Conservation (phyloP, 2,329 filamentous ascomycete genomes). For the Microcera coccophila region DNA sequence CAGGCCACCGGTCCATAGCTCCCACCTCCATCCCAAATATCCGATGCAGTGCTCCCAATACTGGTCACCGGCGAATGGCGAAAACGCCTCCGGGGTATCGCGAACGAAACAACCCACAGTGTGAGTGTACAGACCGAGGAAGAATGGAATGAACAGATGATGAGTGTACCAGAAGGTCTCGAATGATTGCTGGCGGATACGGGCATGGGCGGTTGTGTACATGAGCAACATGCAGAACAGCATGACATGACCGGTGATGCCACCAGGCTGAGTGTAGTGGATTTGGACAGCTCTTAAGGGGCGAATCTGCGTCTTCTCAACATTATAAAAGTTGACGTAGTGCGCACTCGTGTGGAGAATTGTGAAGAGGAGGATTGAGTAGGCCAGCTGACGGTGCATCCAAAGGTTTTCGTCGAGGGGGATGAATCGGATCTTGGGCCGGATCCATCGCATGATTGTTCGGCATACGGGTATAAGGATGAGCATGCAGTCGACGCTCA, state of each 20-base stretch:
- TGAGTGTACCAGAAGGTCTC: conserved; percentile 99
- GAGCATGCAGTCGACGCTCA: conserved; percentile 79
- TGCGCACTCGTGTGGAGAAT: conserved; percentile 73
- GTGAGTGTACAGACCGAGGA: conserved; percentile 92
- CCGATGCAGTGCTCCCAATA: conserved; percentile 95
- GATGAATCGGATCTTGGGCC: conserved; percentile 82
- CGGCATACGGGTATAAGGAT: conserved; percentile 94
- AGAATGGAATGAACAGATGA: conserved; percentile 95
- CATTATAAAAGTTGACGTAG: conserved; percentile 98
- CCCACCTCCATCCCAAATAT: conserved; percentile 97
- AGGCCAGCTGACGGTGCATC: conserved; percentile 95
- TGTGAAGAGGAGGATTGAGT: conserved; percentile 79
- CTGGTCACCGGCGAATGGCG: conserved; percentile 74
- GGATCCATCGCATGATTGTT: conserved; percentile 76
- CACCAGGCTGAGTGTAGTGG: conserved; percentile 83
- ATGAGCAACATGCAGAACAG: conserved; percentile 98
- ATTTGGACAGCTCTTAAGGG: conserved; percentile 80
- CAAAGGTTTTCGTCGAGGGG: conserved; percentile 95
- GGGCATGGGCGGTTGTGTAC: conserved; percentile 90
- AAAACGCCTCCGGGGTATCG: conserved; percentile 66
- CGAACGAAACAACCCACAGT: conserved; percentile 95
- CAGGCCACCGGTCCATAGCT: conserved; percentile 77
- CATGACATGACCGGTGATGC: conserved; percentile 96
- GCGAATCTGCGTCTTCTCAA: conserved; percentile 80
- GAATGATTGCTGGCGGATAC: conserved; percentile 93